These are phyloP conservation scores for Prunus campanulata DNA, from an alignment of 306 rosid species.

Conservation along the genomic window DNA sequence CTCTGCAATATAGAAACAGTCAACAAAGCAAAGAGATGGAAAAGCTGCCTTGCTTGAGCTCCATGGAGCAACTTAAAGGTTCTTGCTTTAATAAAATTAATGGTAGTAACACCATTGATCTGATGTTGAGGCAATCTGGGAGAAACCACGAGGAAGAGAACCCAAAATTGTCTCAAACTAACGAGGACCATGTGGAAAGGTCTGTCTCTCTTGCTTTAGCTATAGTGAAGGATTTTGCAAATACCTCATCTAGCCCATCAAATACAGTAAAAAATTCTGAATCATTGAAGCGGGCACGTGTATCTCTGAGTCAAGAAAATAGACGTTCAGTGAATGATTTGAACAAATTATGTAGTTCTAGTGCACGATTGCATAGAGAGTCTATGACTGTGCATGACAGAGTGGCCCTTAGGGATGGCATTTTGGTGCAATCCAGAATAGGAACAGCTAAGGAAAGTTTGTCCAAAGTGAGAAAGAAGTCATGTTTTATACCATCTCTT, in stretches of 20 bases:
- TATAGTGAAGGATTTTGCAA: conserved; percentile 27
- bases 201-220: conserved; percentile 27
- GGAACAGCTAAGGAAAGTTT: conserved; percentile 4
- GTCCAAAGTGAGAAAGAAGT: conserved; percentile 5
- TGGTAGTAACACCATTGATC: conserved; percentile 24
- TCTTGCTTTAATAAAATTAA: conserved; percentile 26
- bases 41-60: conserved; percentile 26
- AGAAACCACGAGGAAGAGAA: conserved; percentile 29
- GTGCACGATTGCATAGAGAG: conserved; percentile 21
- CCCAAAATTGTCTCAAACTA: conserved; percentile 23
- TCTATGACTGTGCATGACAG: conserved; percentile 22
- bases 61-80: conserved; percentile 30
- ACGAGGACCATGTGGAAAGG: conserved; percentile 32
- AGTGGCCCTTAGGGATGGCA: conserved; percentile 32
- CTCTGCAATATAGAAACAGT: conserved; percentile 14
- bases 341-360: conserved; percentile 33
- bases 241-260: conserved; percentile 31
- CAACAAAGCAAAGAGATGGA: conserved; percentile 40
- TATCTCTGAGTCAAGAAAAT: conserved; percentile 31
- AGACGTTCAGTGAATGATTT: conserved; percentile 33
- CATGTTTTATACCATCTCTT: conserved; percentile 15
- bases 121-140: conserved; percentile 27
- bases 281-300: conserved; percentile 25
- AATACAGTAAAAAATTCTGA: conserved; percentile 25
- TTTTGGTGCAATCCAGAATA: background rate